Conservation (phyloP, 1,139 yeast genomes). For the Debaryomyces fabryi region DNA sequence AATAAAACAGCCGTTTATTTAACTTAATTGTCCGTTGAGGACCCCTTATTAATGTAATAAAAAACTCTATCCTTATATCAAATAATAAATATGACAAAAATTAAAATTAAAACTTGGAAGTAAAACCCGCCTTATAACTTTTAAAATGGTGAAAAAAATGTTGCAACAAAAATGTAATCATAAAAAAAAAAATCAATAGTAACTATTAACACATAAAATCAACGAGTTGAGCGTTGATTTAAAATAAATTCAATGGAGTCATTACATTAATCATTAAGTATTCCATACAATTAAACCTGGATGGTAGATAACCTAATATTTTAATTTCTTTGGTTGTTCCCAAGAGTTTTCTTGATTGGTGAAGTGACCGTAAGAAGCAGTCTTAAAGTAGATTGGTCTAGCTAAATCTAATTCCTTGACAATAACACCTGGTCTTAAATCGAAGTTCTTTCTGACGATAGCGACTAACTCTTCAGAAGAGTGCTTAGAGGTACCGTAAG, state of each 20-base stretch:
- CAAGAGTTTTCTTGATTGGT: slow-evolving; percentile 98
- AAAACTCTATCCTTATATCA: slow-evolving; percentile 44
- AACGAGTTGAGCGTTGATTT: slow-evolving; percentile 59
- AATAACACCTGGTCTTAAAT: slow-evolving; percentile 98
- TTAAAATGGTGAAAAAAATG: slow-evolving; percentile 9
- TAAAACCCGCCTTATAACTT: slow-evolving; percentile 13
- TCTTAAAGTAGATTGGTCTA: slow-evolving; percentile 98
- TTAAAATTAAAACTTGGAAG: slow-evolving; percentile 20
- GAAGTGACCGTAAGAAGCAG: slow-evolving; percentile 99
- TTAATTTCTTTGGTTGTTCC: slow-evolving; percentile 95
- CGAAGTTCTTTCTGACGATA: slow-evolving; percentile 91
- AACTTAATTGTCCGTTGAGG: slow-evolving; percentile 54
- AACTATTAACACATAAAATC: slow-evolving; percentile 18
- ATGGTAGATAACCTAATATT: slow-evolving; percentile 39
- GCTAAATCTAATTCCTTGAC: slow-evolving; percentile 96
- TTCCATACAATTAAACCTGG: slow-evolving; percentile 26
- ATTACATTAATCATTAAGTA: slow-evolving; percentile 47
- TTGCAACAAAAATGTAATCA: slow-evolving; percentile 10
- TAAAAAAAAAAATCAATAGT: slow-evolving; percentile 13
- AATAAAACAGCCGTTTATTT: slow-evolving; percentile 7
- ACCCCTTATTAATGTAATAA: slow-evolving; percentile 54
- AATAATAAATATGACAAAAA: slow-evolving; percentile 21
- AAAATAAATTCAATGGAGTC: slow-evolving; percentile 32
- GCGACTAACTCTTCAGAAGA: slow-evolving; percentile 86
- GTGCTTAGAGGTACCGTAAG: slow-evolving; percentile 95